Evolutionary conservation across 2,329 filamentous ascomycete genomes (phyloP).

Genomic region (Blumeria graminis): DNA sequence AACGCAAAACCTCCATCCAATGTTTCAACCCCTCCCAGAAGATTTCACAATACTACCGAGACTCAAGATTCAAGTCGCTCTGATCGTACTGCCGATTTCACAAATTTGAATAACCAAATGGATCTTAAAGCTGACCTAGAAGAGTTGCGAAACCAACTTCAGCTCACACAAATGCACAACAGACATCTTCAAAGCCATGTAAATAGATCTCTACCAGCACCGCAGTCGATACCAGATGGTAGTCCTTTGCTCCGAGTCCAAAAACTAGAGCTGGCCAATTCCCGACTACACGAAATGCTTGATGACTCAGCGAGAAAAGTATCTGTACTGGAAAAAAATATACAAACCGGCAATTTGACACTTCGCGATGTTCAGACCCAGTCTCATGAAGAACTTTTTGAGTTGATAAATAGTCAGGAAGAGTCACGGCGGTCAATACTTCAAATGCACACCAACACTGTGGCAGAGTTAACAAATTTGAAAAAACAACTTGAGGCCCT

Average conservation of each 20-base stretch:
- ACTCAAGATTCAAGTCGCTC: slow-evolving; percentile 55
- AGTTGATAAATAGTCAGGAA: slow-evolving; percentile 81
- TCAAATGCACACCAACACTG: slow-evolving; percentile 62
- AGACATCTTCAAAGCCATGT: slow-evolving; percentile 75
- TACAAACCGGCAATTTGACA: slow-evolving; percentile 68
- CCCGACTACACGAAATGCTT: slow-evolving; percentile 73
- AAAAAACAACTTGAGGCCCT: slow-evolving; percentile 73
- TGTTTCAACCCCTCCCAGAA: slow-evolving; percentile 53
- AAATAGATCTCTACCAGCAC: slow-evolving; percentile 38
- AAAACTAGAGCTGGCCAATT: slow-evolving; percentile 82
- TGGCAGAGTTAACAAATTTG: slow-evolving; percentile 64
- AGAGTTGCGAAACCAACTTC: slow-evolving; percentile 78
- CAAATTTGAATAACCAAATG: slow-evolving; percentile 69
- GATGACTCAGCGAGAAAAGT: slow-evolving; percentile 88
- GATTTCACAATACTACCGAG: slow-evolving; percentile 37
- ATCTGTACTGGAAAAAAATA: slow-evolving; percentile 64
- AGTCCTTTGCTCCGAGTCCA: slow-evolving; percentile 61
- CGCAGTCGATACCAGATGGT: slow-evolving; percentile 42
- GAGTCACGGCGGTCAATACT: slow-evolving; percentile 62
- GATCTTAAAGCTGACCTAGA: slow-evolving; percentile 79
- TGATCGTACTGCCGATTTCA: slow-evolving; percentile 62
- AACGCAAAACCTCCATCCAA: slow-evolving; percentile 41
- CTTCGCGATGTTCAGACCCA: slow-evolving; percentile 78
- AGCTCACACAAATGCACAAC: slow-evolving; percentile 88
- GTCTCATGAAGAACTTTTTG: slow-evolving; percentile 82